Evolutionary conservation across 2,329 filamentous ascomycete genomes (phyloP).

Genomic region (Aspergillus felis): DNA sequence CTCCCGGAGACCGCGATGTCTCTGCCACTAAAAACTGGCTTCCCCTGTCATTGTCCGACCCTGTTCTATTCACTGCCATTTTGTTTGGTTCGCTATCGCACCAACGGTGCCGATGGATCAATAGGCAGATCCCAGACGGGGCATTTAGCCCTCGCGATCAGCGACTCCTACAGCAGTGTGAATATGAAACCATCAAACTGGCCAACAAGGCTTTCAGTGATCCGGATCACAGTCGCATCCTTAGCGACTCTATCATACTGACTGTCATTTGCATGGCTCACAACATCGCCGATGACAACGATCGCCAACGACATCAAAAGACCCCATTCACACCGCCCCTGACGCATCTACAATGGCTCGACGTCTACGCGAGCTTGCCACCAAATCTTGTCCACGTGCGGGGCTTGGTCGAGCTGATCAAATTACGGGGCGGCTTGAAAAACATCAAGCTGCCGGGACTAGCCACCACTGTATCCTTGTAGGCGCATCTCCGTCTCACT

Average conservation of each 20-base stretch:
- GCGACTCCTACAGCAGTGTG: slow-evolving; percentile 21
- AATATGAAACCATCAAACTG: slow-evolving; percentile 32
- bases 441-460: slow-evolving; percentile 35
- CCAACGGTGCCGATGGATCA: slow-evolving; percentile 28
- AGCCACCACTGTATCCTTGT: slow-evolving; percentile 37
- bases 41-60: slow-evolving; percentile 25
- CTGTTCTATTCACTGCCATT: slow-evolving; percentile 29
- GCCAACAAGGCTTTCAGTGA: slow-evolving; percentile 33
- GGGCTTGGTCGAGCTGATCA: slow-evolving; percentile 33
- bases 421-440: slow-evolving; percentile 34
- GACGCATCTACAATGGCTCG: slow-evolving; percentile 33
- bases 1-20: not conserved
- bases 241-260: slow-evolving; percentile 33
- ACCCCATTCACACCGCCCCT: slow-evolving; percentile 33
- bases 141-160: slow-evolving; percentile 21
- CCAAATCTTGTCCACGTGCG: slow-evolving; percentile 34
- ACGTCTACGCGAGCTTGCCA: slow-evolving; percentile 32
- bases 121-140: slow-evolving; percentile 17
- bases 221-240: slow-evolving; percentile 26
- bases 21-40: slow-evolving; percentile 23
- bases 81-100: slow-evolving; percentile 31
- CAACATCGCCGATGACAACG: slow-evolving; percentile 23
- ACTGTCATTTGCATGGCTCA: slow-evolving; percentile 35
- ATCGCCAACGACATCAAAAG: slow-evolving; percentile 6
- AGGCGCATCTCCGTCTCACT: slow-evolving; percentile 9